phyloP scores from a whole-genome alignment of 352 stramenopile species.

The Phytophthora pini region DNA sequence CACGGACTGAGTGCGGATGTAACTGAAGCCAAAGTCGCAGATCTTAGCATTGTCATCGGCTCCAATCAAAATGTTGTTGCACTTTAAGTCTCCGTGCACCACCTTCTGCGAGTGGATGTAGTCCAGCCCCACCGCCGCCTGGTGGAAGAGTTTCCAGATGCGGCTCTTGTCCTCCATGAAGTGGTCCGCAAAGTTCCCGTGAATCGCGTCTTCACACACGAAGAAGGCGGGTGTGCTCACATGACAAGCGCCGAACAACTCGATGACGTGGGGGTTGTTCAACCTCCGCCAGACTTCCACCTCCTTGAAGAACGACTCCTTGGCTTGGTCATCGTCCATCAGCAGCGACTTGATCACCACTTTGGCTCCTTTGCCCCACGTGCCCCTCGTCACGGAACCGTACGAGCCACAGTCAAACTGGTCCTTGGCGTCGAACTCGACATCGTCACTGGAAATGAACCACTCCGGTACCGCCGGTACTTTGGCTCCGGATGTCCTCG shows the following conservation, averaged over 20 bases:
- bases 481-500: conserved; percentile 26
- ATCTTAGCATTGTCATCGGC: conserved; percentile 40
- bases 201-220: conserved; percentile 41
- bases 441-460: conserved; percentile 37
- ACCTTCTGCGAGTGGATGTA: conserved; percentile 75
- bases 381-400: conserved; percentile 17
- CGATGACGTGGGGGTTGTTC: conserved; percentile 47
- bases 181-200: conserved; percentile 37
- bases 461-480: conserved; percentile 28
- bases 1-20: conserved; percentile 42
- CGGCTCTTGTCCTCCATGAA: conserved; percentile 31
- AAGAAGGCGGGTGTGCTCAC: conserved; percentile 46
- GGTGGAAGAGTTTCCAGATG: conserved; percentile 40
- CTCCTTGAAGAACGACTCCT: conserved; percentile 43
- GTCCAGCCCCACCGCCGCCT: conserved; percentile 54
- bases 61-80: conserved; percentile 82
- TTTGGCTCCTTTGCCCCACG: conserved; percentile 33
- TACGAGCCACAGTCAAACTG: conserved; percentile 26
- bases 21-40: conserved; percentile 48
- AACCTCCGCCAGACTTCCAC: conserved; percentile 45
- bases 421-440: conserved; percentile 29
- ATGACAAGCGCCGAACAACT: conserved; percentile 59
- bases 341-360: conserved; percentile 53
- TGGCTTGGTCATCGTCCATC: conserved; percentile 34
- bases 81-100: conserved; percentile 90